Conservation (phyloP, 768 basidiomycete genomes). For the Ramaria sp. region DNA sequence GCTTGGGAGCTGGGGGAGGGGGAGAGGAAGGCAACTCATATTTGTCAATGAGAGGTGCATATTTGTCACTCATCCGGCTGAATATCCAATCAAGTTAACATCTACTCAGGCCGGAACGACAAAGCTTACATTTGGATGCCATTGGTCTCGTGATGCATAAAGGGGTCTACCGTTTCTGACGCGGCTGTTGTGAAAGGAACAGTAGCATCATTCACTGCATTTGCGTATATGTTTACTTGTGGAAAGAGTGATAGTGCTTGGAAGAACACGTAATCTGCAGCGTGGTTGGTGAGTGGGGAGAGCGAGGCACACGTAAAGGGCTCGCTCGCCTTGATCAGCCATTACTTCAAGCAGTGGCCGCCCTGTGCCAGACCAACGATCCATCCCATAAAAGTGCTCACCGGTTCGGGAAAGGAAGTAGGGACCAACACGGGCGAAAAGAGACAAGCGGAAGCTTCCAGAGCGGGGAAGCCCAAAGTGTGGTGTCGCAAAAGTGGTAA, state of each 20-base stretch:
- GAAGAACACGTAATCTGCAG: constrained; percentile 61
- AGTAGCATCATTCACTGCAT: constrained; percentile 68
- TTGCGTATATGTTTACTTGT: constrained; percentile 67
- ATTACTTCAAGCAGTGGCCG: constrained; percentile 63
- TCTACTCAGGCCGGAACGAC: not conserved
- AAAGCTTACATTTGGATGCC: constrained; percentile 52
- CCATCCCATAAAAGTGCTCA: constrained; percentile 62
- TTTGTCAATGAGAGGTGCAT: constrained; percentile 43
- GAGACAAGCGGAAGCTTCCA: constrained; percentile 42
- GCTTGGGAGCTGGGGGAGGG: constrained; percentile 22
- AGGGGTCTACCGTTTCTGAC: constrained; percentile 59
- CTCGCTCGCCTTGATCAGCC: constrained; percentile 63
- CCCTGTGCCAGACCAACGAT: constrained; percentile 61
- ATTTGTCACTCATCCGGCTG: constrained; percentile 48
- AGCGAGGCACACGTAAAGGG: not conserved
- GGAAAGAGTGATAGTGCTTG: constrained; percentile 58
- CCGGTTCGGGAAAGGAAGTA: constrained; percentile 69
- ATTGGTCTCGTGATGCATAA: constrained; percentile 39
- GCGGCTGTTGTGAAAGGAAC: constrained; percentile 77
- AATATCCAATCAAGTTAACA: constrained; percentile 5
- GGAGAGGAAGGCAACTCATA: constrained; percentile 39
- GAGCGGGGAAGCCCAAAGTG: constrained; percentile 67
- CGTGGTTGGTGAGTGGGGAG: not conserved
- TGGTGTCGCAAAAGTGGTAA: constrained; percentile 76
- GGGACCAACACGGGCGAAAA: constrained; percentile 49